These are phyloP conservation scores for Auxenochlorella protothecoides DNA, from an alignment of 139 green algal genomes.

Conservation along the genomic window DNA sequence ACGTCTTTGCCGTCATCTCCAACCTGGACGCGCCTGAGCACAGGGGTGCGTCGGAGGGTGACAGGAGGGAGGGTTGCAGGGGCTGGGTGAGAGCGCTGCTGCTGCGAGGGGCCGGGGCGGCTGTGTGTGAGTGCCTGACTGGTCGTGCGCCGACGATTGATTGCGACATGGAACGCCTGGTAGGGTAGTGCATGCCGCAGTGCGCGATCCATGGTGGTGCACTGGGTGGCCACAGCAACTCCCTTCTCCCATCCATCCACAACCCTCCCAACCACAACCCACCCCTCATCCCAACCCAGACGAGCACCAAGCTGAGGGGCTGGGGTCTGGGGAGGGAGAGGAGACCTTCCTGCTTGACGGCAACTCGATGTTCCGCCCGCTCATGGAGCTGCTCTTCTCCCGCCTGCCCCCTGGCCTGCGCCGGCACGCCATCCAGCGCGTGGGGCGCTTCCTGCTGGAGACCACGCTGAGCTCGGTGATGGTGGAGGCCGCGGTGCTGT, in stretches of 20 bases:
- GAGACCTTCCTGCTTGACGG: constrained; percentile 46
- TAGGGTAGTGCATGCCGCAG: too few relatives aligned
- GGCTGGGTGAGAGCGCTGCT: too few relatives aligned
- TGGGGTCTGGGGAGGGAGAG: neutral
- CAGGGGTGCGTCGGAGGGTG: neutral
- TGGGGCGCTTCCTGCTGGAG: constrained; percentile 44
- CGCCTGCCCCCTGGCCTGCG: constrained; percentile 39
- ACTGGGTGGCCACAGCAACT: too few relatives aligned
- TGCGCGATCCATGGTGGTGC: too few relatives aligned
- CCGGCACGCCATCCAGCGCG: constrained; percentile 29
- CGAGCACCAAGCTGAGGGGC: too few relatives aligned
- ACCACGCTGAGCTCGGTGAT: constrained; percentile 26
- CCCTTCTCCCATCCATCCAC: too few relatives aligned
- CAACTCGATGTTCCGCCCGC: constrained; percentile 48
- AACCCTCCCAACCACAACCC: too few relatives aligned
- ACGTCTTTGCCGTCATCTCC: constrained; percentile 50
- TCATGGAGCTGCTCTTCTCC: constrained; percentile 58
- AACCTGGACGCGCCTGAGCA: constrained; percentile 61
- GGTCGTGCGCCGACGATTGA: too few relatives aligned
- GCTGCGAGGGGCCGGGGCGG: too few relatives aligned
- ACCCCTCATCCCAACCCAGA: too few relatives aligned
- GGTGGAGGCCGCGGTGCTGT: constrained; percentile 43
- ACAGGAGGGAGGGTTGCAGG: neutral
- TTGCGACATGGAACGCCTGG: too few relatives aligned
- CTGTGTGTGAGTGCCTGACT: neutral